These are phyloP conservation scores for Pleurozium schreberi DNA, from an alignment of 225 moss, liverwort and hornwort species.

Conservation along the genomic window DNA sequence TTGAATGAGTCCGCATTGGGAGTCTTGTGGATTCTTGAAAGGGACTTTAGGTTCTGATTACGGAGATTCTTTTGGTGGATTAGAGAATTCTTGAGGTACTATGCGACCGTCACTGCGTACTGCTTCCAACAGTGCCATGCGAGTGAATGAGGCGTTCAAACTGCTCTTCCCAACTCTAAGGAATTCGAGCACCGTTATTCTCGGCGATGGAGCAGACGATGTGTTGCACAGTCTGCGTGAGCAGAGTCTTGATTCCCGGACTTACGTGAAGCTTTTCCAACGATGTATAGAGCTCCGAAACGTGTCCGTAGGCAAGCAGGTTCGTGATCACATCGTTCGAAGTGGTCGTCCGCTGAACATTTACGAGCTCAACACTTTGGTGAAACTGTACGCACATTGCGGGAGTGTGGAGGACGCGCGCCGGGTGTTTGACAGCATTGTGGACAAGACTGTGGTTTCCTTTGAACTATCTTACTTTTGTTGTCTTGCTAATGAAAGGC, in stretches of 20 bases:
- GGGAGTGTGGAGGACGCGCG: constrained; percentile 16
- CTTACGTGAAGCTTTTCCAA: constrained; percentile 22
- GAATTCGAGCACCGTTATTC: background rate
- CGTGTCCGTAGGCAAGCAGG: background rate
- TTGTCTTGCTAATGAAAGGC: too few species aligned
- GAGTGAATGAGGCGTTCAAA: background rate
- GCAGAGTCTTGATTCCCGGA: constrained; percentile 6
- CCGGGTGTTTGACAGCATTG: constrained; percentile 9
- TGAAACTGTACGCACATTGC: constrained; percentile 22
- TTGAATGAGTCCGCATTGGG: background rate
- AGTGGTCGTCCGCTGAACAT: constrained; percentile 18
- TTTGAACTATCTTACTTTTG: too few species aligned
- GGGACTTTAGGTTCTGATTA: background rate
- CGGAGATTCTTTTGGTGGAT: background rate
- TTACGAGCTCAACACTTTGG: constrained; percentile 18
- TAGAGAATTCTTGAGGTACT: background rate
- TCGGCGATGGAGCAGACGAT: background rate
- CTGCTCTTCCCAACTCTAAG: background rate
- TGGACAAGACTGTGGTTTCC: constrained; percentile 6
- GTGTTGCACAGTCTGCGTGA: constrained; percentile 1
- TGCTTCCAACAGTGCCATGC: background rate
- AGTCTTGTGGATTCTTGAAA: background rate
- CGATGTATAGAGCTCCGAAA: constrained; percentile 15
- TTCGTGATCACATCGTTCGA: constrained; percentile 22
- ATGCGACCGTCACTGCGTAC: background rate